Evolutionary conservation across 2,329 filamentous ascomycete genomes (phyloP).

Genomic region (Aspergillus japonicus): DNA sequence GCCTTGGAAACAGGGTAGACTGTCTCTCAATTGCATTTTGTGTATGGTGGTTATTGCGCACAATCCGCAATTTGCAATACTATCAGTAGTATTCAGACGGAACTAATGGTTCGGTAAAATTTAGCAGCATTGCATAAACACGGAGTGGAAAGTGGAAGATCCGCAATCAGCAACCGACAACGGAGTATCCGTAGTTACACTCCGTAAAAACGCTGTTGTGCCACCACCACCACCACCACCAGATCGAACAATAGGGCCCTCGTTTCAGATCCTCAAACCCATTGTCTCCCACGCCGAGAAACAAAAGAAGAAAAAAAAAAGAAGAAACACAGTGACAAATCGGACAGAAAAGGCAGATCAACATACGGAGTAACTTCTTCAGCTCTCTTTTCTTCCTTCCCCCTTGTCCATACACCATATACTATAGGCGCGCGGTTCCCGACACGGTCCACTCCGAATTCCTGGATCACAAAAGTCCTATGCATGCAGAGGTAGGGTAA

Average conservation of each 20-base stretch:
- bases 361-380: not conserved
- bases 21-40: not conserved
- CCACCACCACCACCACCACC: no score
- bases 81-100: no score
- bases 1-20: no score
- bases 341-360: not conserved
- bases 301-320: no score
- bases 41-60: no score
- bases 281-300: no score
- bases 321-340: no score
- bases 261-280: not conserved
- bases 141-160: not conserved
- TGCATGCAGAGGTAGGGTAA: slow-evolving; percentile 4
- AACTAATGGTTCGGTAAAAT: no score
- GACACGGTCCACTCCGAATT: slow-evolving; percentile 9
- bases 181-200: no score
- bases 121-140: no score
- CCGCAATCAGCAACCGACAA: not conserved
- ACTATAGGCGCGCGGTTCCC: not conserved
- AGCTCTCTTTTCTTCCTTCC: not conserved
- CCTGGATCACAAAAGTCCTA: slow-evolving; percentile 14
- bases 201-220: no score
- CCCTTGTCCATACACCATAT: not conserved
- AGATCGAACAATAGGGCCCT: not conserved
- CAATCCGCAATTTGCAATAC: no score